Evolutionary conservation across 164 flowering plant genomes (phyloP), one percentile per base, ranked within the genome.

Genomic region (Tetracentron sinense): DNA sequence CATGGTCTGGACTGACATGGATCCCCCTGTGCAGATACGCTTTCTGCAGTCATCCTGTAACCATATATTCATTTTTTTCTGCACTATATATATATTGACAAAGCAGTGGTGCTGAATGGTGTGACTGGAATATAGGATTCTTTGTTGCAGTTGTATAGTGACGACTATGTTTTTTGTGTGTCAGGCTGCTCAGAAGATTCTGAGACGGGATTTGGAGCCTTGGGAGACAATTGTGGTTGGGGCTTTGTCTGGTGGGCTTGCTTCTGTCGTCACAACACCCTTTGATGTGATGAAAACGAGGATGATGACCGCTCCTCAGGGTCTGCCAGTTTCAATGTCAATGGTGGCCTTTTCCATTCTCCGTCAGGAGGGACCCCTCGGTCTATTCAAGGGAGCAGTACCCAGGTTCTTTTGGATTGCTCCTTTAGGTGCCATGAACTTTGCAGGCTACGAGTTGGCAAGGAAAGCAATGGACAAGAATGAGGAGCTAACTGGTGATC

Each of bases 331-430:
- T 27, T 79, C 97, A 50, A 81, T 86, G 88, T 72, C 94, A 53
- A 70, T 82, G 72, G 72, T 90, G 2, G 96, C 91, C 22, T 72
- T 86, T 68, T 81, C 97, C 10, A 92, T 95, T 62, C 87, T 95
- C 17, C 94, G 80, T 8, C 82, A 72, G 6, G 97, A 95, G 62
- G 99, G 99, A 30, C 94, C 99, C 15, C 81, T 89, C 1, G 99
- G 97, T 30, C 73, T 95, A 58, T 95, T 86, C 73, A 95, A 95
- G 77, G 99, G 99, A 54, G 97, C 96, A 53, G 72, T 92, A 14
- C 99, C 99, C 15, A 78, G 99, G 69, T 95, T 95, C 74, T 95
- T 95, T 74, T 95, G 99, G 99, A 87, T 95, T 49, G 99, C 99
- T 38, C 99, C 99, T 5, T 77, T 95, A 2, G 99, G 99, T 33